A percentile compares a stretch with the other conserved stretches of the same genome.
These are phyloP conservation scores for Saccharomyces paradoxus DNA, from an alignment of 805 yeast species.

Conservation along the genomic window DNA sequence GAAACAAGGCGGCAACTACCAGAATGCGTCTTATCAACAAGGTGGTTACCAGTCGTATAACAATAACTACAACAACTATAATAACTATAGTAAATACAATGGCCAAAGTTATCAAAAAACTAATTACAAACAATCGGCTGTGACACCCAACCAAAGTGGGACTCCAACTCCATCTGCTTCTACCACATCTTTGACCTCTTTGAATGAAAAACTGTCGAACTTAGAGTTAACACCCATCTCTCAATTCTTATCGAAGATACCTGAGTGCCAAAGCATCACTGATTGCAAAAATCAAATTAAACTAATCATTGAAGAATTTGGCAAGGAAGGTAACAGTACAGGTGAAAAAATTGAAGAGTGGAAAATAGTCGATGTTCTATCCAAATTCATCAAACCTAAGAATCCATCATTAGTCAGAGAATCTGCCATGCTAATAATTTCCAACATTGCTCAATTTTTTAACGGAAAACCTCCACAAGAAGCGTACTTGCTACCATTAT, in stretches of 20 bases:
- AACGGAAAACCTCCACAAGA: constrained; percentile 68
- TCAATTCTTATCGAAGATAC: constrained; percentile 36
- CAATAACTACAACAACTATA: constrained; percentile 8
- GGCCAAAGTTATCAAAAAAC: constrained; percentile 10
- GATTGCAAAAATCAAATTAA: constrained; percentile 32
- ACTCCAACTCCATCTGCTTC: constrained; percentile 44
- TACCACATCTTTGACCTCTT: constrained; percentile 63
- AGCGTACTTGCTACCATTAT: constrained; percentile 57
- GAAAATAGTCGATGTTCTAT: constrained; percentile 54
- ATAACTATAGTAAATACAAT: constrained; percentile 12
- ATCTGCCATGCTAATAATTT: constrained; percentile 55
- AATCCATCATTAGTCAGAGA: constrained; percentile 71
- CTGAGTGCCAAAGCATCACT: constrained; percentile 28
- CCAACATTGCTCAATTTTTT: constrained; percentile 50
- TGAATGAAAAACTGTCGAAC: constrained; percentile 62
- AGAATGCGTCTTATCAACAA: constrained; percentile 3
- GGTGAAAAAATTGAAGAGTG: constrained; percentile 45
- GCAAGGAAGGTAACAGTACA: constrained; percentile 31
- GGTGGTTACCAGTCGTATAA: constrained; percentile 5
- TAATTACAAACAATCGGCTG: constrained; percentile 28
- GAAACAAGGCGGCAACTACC: constrained; percentile 14
- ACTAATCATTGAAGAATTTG: constrained; percentile 41
- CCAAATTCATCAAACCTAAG: constrained; percentile 64
- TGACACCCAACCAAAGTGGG: constrained; percentile 30
- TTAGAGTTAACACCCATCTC: constrained; percentile 60